These are phyloP conservation scores for Tylopilus rubrobrunneus DNA, from an alignment of 768 basidiomycete genomes.

Conservation along the genomic window DNA sequence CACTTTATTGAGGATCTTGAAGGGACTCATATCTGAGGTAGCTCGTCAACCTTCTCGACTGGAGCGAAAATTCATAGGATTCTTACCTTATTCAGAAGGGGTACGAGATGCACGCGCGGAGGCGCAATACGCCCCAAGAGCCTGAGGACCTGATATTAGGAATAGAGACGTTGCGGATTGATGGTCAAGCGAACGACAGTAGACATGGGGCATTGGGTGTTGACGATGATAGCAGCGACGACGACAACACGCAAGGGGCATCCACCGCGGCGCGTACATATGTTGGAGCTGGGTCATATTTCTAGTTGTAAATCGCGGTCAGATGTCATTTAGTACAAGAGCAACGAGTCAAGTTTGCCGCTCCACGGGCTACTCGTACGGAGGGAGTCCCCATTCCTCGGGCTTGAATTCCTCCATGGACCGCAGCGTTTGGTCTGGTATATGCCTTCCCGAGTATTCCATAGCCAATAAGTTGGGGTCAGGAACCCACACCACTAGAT, in stretches of 20 bases:
- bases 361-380: slow-evolving; percentile 40
- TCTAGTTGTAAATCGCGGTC: slow-evolving; percentile 21
- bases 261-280: slow-evolving; percentile 25
- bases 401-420: slow-evolving; percentile 75
- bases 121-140: background rate
- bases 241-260: slow-evolving; percentile 9
- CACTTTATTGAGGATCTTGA: slow-evolving; percentile 75
- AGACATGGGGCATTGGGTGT: background rate
- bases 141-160: slow-evolving; percentile 7
- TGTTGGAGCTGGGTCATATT: slow-evolving; percentile 44
- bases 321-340: background rate
- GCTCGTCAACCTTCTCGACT: background rate
- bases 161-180: slow-evolving; percentile 6
- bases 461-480: slow-evolving; percentile 61
- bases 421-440: slow-evolving; percentile 53
- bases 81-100: slow-evolving; percentile 66
- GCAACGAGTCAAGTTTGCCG: background rate
- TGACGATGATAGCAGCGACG: slow-evolving; percentile 21
- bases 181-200: background rate
- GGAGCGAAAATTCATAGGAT: slow-evolving; percentile 46
- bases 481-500: slow-evolving; percentile 79
- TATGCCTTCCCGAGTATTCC: slow-evolving; percentile 44
- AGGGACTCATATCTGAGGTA: slow-evolving; percentile 70
- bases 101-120: slow-evolving; percentile 7
- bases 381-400: slow-evolving; percentile 79